phyloP scores from a whole-genome alignment of 352 stramenopile species.

The Nothophytophthora sp. region DNA sequence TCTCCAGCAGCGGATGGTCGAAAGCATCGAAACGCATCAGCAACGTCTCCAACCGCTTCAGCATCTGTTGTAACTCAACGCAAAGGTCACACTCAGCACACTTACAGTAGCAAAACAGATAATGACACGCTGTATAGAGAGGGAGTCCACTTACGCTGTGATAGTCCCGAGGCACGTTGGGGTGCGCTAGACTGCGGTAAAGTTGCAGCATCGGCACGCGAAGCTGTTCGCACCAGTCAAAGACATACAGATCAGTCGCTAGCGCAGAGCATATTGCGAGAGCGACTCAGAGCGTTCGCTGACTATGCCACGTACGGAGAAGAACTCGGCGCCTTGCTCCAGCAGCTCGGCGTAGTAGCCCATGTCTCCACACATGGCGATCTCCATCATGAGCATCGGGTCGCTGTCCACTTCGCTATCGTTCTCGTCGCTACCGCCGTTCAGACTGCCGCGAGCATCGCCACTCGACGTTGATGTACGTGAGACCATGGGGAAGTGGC shows the following conservation, averaged over 20 bases:
- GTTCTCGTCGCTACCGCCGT: not conserved
- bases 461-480: conserved; percentile 15
- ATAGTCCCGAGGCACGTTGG: conserved; percentile 56
- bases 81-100: conserved; percentile 2
- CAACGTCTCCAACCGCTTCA: conserved; percentile 56
- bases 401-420: conserved; percentile 18
- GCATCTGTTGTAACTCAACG: conserved; percentile 13
- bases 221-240: conserved; percentile 36
- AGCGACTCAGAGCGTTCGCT: too few species aligned
- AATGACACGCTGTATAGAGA: not conserved
- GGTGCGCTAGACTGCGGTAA: conserved; percentile 62
- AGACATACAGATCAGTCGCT: not conserved
- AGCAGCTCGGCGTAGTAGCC: conserved; percentile 77
- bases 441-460: conserved; percentile 5
- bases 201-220: conserved; percentile 71
- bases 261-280: too few species aligned
- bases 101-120: not conserved
- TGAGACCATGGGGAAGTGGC: conserved; percentile 30
- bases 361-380: conserved; percentile 56
- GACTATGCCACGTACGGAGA: conserved; percentile 64
- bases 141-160: conserved; percentile 27
- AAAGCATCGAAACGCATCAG: conserved; percentile 60
- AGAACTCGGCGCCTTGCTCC: conserved; percentile 75
- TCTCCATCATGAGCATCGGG: conserved; percentile 31
- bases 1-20: conserved; percentile 69